A percentile compares a stretch with the other conserved stretches of the same genome.
phyloP scores from a whole-genome alignment of 306 rosid species.

The Oemleria cerasiformis region DNA sequence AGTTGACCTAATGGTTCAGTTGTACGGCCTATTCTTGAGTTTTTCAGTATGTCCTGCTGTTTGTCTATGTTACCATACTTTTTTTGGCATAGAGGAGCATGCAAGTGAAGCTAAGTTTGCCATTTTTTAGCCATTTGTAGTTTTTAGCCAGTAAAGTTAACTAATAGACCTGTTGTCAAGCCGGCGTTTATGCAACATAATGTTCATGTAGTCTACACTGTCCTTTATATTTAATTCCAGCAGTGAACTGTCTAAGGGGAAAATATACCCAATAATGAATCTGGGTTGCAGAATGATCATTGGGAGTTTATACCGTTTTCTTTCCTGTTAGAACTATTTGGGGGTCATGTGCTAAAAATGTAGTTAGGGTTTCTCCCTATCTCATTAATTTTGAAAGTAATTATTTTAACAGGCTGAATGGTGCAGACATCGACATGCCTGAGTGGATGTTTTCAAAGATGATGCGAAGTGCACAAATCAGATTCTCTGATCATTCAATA shows the following conservation, averaged over 20 bases:
- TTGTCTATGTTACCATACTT: background rate
- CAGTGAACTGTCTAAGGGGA: background rate
- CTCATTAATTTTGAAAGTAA: slow-evolving; percentile 26
- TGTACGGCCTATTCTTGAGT: background rate
- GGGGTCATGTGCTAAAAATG: slow-evolving; percentile 3
- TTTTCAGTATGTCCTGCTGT: background rate
- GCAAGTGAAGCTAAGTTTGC: background rate
- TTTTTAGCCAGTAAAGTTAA: background rate
- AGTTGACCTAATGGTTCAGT: no score
- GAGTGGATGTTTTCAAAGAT: slow-evolving; percentile 91
- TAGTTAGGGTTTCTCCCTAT: slow-evolving; percentile 16
- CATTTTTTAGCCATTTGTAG: background rate
- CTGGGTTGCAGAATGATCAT: background rate
- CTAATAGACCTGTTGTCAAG: background rate
- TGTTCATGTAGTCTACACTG: background rate
- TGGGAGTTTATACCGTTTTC: background rate
- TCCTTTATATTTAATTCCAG: background rate
- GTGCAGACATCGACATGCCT: slow-evolving; percentile 78
- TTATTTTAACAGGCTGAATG: slow-evolving; percentile 72
- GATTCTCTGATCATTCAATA: slow-evolving; percentile 78
- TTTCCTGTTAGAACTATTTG: background rate
- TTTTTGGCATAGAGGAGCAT: background rate
- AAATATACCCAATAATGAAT: background rate
- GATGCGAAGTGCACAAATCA: slow-evolving; percentile 85
- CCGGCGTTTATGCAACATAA: background rate